A percentile compares a stretch with the other conserved stretches of the same genome.
phyloP scores from a whole-genome alignment of 1,284 basidiomycete species.

The Leccinum solheimii region DNA sequence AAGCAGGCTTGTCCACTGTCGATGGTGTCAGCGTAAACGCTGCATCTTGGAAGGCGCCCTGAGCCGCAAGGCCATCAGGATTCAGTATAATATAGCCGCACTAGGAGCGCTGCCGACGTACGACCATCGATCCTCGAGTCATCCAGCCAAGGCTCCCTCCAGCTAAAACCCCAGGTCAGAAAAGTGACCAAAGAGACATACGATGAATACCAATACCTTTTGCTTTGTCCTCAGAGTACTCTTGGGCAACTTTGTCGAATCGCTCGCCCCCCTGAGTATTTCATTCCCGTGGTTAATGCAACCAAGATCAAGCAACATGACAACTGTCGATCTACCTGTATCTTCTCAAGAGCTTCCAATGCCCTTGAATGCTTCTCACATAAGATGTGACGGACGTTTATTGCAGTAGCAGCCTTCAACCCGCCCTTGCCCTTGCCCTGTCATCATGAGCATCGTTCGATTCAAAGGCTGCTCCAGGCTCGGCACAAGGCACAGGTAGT shows the following conservation, averaged over 20 bases:
- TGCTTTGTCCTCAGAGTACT: slow-evolving; percentile 87
- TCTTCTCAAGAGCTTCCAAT: slow-evolving; percentile 72
- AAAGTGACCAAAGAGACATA: neutral
- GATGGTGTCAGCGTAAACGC: slow-evolving; percentile 79
- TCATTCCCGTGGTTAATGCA: slow-evolving; percentile 3
- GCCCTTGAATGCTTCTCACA: slow-evolving; percentile 84
- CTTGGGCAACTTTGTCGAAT: slow-evolving; percentile 84
- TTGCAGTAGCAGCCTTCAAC: slow-evolving; percentile 71
- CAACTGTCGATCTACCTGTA: slow-evolving; percentile 51
- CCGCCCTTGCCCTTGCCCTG: slow-evolving; percentile 60
- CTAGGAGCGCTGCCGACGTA: slow-evolving; percentile 29
- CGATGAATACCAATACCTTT: slow-evolving; percentile 50
- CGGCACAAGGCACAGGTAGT: neutral
- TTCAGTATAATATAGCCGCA: neutral
- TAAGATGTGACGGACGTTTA: slow-evolving; percentile 83
- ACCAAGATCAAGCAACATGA: slow-evolving; percentile 1
- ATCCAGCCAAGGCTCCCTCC: slow-evolving; percentile 86
- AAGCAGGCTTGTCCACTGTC: slow-evolving; percentile 70
- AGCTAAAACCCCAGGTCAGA: slow-evolving; percentile 43
- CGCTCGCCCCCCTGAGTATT: slow-evolving; percentile 60
- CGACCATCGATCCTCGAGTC: slow-evolving; percentile 78
- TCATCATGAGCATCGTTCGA: neutral
- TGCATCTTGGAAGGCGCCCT: slow-evolving; percentile 79
- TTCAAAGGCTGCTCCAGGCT: neutral
- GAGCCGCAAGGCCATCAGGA: neutral